Evolutionary conservation across 345 rosid species (phyloP).

Genomic region (Bruguiera sexangula): DNA sequence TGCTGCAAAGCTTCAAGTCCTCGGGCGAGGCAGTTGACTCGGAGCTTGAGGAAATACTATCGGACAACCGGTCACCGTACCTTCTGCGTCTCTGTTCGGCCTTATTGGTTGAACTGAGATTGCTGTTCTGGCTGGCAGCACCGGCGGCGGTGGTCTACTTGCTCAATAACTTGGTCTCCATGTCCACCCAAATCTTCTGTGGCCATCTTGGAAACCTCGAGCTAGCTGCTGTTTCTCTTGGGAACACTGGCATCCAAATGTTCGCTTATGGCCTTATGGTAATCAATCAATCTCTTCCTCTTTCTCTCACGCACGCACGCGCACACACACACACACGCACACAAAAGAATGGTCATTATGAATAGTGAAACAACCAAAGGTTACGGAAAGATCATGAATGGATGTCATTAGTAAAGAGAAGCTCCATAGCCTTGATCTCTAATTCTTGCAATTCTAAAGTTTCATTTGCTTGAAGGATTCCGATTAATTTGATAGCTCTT

Average conservation of each 20-base stretch:
- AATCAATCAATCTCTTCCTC: not conserved
- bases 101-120: slow-evolving; percentile 45
- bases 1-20: slow-evolving; percentile 1
- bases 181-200: slow-evolving; percentile 20
- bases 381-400: no score
- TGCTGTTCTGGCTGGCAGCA: slow-evolving; percentile 14
- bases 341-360: no score
- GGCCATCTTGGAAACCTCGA: slow-evolving; percentile 27
- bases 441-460: no score
- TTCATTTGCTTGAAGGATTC: no score
- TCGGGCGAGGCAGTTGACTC: slow-evolving; percentile 22
- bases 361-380: no score
- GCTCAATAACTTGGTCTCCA: slow-evolving; percentile 18
- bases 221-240: slow-evolving; percentile 26
- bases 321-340: no score
- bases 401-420: no score
- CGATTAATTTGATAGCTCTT: no score
- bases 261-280: slow-evolving; percentile 23
- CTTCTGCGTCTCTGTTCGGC: slow-evolving; percentile 37
- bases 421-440: no score
- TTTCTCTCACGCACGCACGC: not conserved
- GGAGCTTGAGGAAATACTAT: slow-evolving; percentile 48
- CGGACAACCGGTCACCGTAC: slow-evolving; percentile 30
- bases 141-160: slow-evolving; percentile 23
- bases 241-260: slow-evolving; percentile 23